A percentile compares a stretch with the other conserved stretches of the same genome.
phyloP scores from a whole-genome alignment of 371 early-diverging fungal species.

The Saksenaea oblongispora region DNA sequence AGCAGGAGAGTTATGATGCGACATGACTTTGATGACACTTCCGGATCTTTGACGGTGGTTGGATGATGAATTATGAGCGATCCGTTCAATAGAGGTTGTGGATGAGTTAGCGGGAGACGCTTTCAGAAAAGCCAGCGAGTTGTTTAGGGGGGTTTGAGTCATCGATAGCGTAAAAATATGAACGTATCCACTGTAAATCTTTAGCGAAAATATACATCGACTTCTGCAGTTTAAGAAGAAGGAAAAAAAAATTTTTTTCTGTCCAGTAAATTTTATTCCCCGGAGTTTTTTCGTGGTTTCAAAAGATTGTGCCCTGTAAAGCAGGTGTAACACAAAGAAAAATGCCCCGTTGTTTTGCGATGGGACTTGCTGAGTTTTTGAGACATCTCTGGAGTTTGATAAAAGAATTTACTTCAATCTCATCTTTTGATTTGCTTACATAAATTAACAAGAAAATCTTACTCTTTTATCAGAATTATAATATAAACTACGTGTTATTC shows the following conservation, averaged over 20 bases:
- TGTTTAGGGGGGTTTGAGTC: constrained; percentile 2
- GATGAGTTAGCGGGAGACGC: constrained; percentile 12
- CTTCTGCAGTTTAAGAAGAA: not conserved
- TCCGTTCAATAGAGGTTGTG: not conserved
- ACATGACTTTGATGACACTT: constrained; percentile 3
- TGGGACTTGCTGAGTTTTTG: not conserved
- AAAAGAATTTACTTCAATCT: too few relatives aligned
- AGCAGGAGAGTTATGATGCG: not conserved
- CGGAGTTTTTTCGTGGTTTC: constrained; percentile 4
- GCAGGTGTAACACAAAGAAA: not conserved
- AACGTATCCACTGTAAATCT: constrained; percentile 5
- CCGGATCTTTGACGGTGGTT: constrained; percentile 6
- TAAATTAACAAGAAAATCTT: too few relatives aligned
- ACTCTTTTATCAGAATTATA: too few relatives aligned
- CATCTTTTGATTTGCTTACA: too few relatives aligned
- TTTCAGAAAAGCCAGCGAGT: constrained; percentile 2
- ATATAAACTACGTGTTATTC: too few relatives aligned
- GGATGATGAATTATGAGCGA: not conserved
- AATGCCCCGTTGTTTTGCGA: constrained; percentile 5
- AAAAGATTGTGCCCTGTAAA: constrained; percentile 2
- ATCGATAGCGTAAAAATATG: constrained; percentile 2
- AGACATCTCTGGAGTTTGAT: too few relatives aligned
- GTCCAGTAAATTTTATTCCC: not conserved
- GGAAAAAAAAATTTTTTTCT: not conserved
- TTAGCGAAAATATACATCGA: constrained; percentile 4